Evolutionary conservation across 352 stramenopile species (phyloP), one percentile per base, ranked within the genome.

Genomic region (Phytophthora tentaculata): DNA sequence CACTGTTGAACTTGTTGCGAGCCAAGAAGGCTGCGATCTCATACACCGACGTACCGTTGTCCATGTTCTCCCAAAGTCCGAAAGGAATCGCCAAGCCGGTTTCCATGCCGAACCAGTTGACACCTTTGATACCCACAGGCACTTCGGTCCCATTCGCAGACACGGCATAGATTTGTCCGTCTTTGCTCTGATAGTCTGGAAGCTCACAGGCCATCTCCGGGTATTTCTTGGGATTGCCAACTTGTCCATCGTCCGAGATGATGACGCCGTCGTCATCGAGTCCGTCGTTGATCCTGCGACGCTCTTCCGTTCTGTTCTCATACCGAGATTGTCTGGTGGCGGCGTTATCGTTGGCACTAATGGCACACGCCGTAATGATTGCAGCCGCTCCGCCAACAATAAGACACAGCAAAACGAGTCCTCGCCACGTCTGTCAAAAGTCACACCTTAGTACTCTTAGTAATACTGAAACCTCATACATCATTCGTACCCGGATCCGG

Each of bases 21-120:
- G 77, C 57, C 35, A 91, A 53, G 66, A 90, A 91, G 0, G 73
- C 76, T 0, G 83, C 79, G 48, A 91, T 63, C 47, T 91, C 77
- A 44, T 91, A 91, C 62, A 79, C 85, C 0, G 86, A 92, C 0
- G 86, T 94, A 51, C 83, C 86, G 29, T 92, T 94, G 10, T 87
- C 59, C 48, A 64, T 74, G 66, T 94, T 94, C 50, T 89, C 79
- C 86, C 86, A 94, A 4, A 94, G 51, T 5, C 86, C 86, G 29
- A 94, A 87, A 0, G 86, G 86, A 17, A 74, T 87, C 0, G 50
- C 63, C 3, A 60, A 22, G 61, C 82, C 57, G 45, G 83, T 91
- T 65, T 91, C 83, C 83, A 91, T 91, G 29, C 83, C 83, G 64
- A 89, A 91, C 82, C 83, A 91, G 58, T 91, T 91, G 59, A 87